Evolutionary conservation across 2,329 filamentous ascomycete genomes (phyloP).

Genomic region (Teratosphaeria viscida): DNA sequence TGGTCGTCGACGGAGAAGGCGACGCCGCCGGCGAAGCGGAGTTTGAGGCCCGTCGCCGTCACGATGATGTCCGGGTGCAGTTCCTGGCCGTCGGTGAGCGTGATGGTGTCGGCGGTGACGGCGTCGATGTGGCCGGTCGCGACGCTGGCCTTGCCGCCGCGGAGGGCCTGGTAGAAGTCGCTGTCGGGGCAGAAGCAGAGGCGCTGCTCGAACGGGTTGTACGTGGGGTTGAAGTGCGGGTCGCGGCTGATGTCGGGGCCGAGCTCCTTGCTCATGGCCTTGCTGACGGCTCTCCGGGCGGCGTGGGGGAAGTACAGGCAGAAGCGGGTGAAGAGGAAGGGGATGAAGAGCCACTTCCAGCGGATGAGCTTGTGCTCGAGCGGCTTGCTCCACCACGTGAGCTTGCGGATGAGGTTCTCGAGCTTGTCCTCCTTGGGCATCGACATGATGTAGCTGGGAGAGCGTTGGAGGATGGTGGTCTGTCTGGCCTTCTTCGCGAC

Average conservation of each 20-base stretch:
- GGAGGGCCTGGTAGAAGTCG: slow-evolving; percentile 47
- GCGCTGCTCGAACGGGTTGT: slow-evolving; percentile 57
- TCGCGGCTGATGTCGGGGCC: slow-evolving; percentile 33
- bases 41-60: slow-evolving; percentile 52
- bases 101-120: slow-evolving; percentile 40
- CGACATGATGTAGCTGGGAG: slow-evolving; percentile 49
- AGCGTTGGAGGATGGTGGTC: slow-evolving; percentile 74
- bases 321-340: slow-evolving; percentile 25
- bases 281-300: slow-evolving; percentile 28
- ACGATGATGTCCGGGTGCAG: slow-evolving; percentile 53
- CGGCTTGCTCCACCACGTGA: slow-evolving; percentile 13
- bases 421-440: slow-evolving; percentile 18
- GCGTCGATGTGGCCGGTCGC: slow-evolving; percentile 45
- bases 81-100: slow-evolving; percentile 30
- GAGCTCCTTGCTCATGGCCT: slow-evolving; percentile 35
- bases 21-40: slow-evolving; percentile 43
- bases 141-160: slow-evolving; percentile 41
- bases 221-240: slow-evolving; percentile 35
- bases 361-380: slow-evolving; percentile 24
- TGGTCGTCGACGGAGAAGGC: slow-evolving; percentile 42
- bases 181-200: slow-evolving; percentile 58
- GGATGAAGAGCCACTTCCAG: slow-evolving; percentile 26
- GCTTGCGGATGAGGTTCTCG: slow-evolving; percentile 15
- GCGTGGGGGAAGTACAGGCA: slow-evolving; percentile 23
- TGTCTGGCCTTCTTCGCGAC: slow-evolving; percentile 53